Percentiles rank a stretch among this genome's conserved stretches.
phyloP scores from a whole-genome alignment of 495 filamentous ascomycete species.

The Xylaria sp. region DNA sequence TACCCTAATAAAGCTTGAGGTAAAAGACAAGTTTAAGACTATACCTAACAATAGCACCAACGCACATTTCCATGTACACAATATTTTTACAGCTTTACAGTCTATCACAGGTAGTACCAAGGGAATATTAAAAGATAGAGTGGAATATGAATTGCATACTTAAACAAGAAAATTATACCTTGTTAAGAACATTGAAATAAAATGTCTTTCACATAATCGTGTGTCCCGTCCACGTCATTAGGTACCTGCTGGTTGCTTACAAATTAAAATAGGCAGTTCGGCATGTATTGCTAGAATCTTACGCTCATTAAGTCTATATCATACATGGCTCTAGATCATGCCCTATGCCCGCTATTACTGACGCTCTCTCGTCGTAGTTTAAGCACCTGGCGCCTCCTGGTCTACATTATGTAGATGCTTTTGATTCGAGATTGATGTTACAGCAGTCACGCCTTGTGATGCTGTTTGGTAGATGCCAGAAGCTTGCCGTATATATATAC shows the following conservation, averaged over 20 bases:
- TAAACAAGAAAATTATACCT: not conserved
- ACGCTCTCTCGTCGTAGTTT: constrained; percentile 2
- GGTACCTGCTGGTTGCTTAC: not conserved
- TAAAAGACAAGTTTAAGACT: not conserved
- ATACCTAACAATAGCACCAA: not conserved
- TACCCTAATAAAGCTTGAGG: not conserved
- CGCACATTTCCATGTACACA: not conserved
- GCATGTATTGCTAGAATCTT: not conserved
- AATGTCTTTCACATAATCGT: too few species aligned
- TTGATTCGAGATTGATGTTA: not conserved
- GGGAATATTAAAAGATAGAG: not conserved
- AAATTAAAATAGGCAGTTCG: not conserved
- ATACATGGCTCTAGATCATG: not conserved
- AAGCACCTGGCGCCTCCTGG: not conserved
- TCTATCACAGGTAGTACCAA: not conserved
- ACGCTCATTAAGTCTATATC: constrained; percentile 9
- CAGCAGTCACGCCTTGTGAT: not conserved
- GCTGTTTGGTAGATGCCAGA: not conserved
- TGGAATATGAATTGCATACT: not conserved
- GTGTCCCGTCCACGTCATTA: not conserved
- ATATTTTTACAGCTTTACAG: not conserved
- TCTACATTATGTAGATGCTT: not conserved
- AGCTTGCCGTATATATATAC: not conserved
- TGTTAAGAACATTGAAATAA: not conserved
- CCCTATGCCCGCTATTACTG: not conserved